These are phyloP conservation scores for Spizellomyces punctatus DNA, from an alignment of 192 early-diverging fungal species.

Conservation along the genomic window DNA sequence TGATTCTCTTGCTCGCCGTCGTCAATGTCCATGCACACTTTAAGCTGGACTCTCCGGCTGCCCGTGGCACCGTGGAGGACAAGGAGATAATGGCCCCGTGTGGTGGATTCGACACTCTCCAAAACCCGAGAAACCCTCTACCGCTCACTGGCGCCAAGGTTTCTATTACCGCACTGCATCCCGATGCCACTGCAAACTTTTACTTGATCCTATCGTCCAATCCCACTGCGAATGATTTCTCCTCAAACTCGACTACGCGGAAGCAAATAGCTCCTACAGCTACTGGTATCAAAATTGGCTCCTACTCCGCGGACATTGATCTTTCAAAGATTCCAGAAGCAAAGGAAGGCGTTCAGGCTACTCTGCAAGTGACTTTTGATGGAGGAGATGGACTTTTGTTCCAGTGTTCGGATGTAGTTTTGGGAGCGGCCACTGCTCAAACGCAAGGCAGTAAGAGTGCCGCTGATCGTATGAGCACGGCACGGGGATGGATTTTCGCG, in stretches of 20 bases:
- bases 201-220: neutral
- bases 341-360: neutral
- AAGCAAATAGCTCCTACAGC: neutral
- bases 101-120: conserved; percentile 5
- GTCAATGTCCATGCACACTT: conserved; percentile 7
- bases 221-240: neutral
- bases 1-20: neutral
- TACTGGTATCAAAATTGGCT: neutral
- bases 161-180: neutral
- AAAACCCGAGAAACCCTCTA: neutral
- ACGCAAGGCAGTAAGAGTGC: neutral
- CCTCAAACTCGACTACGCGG: neutral
- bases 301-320: neutral
- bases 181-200: neutral
- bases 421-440: neutral
- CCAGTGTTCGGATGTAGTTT: conserved; percentile 1
- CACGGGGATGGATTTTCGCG: too few species aligned
- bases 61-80: neutral
- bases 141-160: neutral
- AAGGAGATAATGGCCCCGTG: neutral
- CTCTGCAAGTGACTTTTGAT: conserved; percentile 1
- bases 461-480: too few species aligned
- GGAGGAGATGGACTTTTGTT: conserved; percentile 1
- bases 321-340: neutral
- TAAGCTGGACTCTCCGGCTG: neutral